Percentiles rank a stretch among this genome's conserved stretches.
phyloP scores from a whole-genome alignment of 2,329 filamentous ascomycete genomes.

The Alternaria conjuncta region DNA sequence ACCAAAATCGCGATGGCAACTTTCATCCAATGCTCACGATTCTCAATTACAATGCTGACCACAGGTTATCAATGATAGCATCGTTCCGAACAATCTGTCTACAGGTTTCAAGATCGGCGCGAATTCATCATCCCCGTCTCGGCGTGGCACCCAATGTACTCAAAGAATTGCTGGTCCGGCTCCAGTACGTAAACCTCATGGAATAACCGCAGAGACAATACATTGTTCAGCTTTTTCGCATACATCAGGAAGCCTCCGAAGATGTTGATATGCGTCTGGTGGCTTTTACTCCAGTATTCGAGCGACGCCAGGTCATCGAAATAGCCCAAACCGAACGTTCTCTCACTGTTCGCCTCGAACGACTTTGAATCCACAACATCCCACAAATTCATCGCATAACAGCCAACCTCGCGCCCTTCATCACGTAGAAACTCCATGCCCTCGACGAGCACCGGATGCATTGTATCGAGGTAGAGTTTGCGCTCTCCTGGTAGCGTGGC shows the following conservation, averaged over 20 bases:
- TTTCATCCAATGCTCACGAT: not conserved
- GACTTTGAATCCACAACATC: conserved; percentile 44
- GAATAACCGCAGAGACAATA: conserved; percentile 48
- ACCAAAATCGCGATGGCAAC: not conserved
- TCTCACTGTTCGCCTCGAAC: conserved; percentile 29
- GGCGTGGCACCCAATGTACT: conserved; percentile 52
- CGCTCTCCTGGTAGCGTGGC: conserved; percentile 51
- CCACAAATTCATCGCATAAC: conserved; percentile 55
- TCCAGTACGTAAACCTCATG: conserved; percentile 53
- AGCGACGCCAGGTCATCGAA: conserved; percentile 52
- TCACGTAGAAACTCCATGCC: conserved; percentile 57
- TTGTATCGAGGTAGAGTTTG: conserved; percentile 53
- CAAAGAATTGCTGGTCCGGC: conserved; percentile 51
- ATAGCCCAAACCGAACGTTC: conserved; percentile 53
- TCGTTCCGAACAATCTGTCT: not conserved
- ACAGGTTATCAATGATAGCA: no score
- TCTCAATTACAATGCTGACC: not conserved
- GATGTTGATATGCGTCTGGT: conserved; percentile 52
- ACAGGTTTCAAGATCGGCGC: not conserved
- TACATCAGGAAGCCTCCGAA: conserved; percentile 52
- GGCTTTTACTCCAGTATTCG: conserved; percentile 51
- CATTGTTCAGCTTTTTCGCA: conserved; percentile 46
- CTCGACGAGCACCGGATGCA: conserved; percentile 53
- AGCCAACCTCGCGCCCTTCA: conserved; percentile 53
- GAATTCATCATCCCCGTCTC: conserved; percentile 44